phyloP scores from a whole-genome alignment of 2,329 filamentous ascomycete species.

The Aspergillus uvarum region DNA sequence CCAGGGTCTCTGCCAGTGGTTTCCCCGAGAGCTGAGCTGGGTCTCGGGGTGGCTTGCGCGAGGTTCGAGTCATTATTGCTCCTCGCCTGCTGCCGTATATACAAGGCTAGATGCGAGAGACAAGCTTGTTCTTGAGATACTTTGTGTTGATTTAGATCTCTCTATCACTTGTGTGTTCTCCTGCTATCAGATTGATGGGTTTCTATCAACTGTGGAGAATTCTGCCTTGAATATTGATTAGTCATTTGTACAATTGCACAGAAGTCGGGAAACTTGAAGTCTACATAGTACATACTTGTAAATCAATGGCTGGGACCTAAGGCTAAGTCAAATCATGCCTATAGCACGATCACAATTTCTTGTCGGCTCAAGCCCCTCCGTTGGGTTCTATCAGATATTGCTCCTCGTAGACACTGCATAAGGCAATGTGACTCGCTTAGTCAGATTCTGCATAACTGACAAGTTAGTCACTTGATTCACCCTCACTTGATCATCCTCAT shows the following conservation, averaged over 20 bases:
- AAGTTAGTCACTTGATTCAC: too few relatives aligned
- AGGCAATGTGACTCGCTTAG: neutral
- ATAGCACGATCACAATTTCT: neutral
- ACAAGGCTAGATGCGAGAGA: neutral
- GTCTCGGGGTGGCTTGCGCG: constrained; percentile 23
- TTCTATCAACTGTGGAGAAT: neutral
- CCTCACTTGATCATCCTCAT: neutral
- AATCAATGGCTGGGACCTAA: too few relatives aligned
- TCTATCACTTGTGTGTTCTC: neutral
- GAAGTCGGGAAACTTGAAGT: neutral
- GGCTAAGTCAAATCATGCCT: neutral
- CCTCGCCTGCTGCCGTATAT: neutral
- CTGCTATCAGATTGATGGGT: neutral
- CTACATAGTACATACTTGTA: neutral
- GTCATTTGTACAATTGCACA: neutral
- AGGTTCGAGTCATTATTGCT: constrained; percentile 19
- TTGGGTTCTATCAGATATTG: neutral
- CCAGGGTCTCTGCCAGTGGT: constrained; percentile 30
- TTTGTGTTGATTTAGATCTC: neutral
- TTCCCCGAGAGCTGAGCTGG: constrained; percentile 26
- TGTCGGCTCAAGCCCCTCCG: too few relatives aligned
- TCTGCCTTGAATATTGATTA: constrained; percentile 3
- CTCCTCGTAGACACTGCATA: neutral
- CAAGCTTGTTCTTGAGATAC: neutral
- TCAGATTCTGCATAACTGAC: neutral